phyloP scores from a whole-genome alignment of 176 grass and related monocot genomes.

The Oryza coarctata region DNA sequence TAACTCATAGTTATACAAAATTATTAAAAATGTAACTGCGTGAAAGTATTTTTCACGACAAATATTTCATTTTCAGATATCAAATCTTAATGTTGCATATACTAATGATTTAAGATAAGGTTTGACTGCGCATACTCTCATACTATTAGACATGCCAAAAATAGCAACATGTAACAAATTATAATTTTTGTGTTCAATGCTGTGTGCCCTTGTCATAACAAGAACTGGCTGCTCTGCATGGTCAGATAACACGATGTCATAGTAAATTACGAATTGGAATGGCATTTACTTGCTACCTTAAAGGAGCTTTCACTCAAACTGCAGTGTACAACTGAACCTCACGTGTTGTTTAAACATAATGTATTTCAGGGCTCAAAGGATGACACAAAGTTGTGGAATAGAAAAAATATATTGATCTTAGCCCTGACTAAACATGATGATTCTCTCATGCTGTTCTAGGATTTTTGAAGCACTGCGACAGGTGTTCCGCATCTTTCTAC shows the following conservation, averaged over 20 bases:
- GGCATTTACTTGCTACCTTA: not conserved
- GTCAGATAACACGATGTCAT: not conserved
- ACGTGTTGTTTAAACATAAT: slow-evolving; percentile 21
- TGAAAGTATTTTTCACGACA: not conserved
- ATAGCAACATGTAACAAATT: not conserved
- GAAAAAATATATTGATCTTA: slow-evolving; percentile 51
- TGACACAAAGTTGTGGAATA: slow-evolving; percentile 38
- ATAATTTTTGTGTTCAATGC: not conserved
- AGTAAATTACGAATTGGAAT: not conserved
- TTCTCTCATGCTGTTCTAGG: slow-evolving; percentile 61
- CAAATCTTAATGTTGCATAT: not conserved
- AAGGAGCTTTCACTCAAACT: slow-evolving; percentile 1
- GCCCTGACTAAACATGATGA: slow-evolving; percentile 62
- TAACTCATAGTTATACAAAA: not conserved
- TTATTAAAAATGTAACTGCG: not conserved
- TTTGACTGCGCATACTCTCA: not conserved
- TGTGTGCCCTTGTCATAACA: not conserved
- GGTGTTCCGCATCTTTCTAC: not conserved
- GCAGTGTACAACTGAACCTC: slow-evolving; percentile 27
- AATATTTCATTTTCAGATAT: not conserved
- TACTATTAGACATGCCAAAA: not conserved
- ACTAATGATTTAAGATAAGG: not conserved
- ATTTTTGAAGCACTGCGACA: slow-evolving; percentile 30
- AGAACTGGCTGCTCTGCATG: not conserved
- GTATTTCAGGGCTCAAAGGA: slow-evolving; percentile 53